Evolutionary conservation across 2,329 filamentous ascomycete species (phyloP).

Genomic region (Xylaria sp.): DNA sequence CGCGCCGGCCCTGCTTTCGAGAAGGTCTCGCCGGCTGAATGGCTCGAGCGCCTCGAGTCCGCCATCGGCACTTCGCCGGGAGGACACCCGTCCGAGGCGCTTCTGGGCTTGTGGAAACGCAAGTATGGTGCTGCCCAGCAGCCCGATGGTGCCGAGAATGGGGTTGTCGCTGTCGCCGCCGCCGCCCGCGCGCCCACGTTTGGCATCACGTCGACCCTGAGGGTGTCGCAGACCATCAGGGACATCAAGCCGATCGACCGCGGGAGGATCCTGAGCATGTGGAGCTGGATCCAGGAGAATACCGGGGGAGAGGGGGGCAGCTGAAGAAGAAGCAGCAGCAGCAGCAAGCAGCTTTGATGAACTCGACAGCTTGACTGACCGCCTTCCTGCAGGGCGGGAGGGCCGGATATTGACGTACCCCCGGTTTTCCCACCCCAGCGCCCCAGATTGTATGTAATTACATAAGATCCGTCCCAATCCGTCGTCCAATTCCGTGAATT

Average conservation of each 20-base stretch:
- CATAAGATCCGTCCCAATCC: no score
- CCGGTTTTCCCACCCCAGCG: no score
- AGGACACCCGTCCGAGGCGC: slow-evolving; percentile 44
- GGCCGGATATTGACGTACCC: no score
- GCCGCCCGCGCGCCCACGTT: slow-evolving; percentile 32
- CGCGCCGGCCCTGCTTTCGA: slow-evolving; percentile 36
- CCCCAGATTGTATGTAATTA: no score
- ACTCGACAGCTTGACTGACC: no score
- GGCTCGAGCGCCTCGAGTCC: slow-evolving; percentile 45
- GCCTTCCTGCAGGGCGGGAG: no score
- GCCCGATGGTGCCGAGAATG: no score
- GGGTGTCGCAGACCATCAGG: slow-evolving; percentile 39
- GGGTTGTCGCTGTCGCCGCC: slow-evolving; percentile 1
- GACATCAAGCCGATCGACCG: slow-evolving; percentile 40
- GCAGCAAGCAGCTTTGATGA: no score
- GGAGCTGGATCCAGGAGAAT: slow-evolving; percentile 38
- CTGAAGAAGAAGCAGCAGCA: not conserved
- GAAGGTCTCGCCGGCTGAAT: slow-evolving; percentile 44
- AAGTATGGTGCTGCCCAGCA: slow-evolving; percentile 40
- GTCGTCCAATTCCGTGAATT: no score
- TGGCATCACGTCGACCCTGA: slow-evolving; percentile 38
- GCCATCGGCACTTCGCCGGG: slow-evolving; percentile 13
- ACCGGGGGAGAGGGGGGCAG: not conserved
- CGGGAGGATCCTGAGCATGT: slow-evolving; percentile 34
- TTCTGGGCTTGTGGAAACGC: slow-evolving; percentile 54